Base-by-base conservation (phyloP, 306 rosid species). In the Dalbergia cochinchinensis region DNA sequence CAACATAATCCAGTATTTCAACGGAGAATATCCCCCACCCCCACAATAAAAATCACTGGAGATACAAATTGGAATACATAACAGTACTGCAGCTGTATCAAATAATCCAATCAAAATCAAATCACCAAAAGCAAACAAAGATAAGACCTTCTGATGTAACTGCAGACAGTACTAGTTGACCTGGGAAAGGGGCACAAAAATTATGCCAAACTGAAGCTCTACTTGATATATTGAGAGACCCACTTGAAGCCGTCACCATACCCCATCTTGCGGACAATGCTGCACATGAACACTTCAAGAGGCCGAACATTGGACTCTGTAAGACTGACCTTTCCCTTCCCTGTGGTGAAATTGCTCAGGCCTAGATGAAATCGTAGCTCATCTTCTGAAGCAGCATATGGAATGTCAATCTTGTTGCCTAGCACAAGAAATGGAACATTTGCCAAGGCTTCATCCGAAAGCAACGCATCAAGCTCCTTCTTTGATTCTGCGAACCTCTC, bases 241-340 rank as follows among this genome's bases (percentile, higher is more conserved):
- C 92, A 89, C 80, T 80, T 86, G 67, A 89, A 89, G 82, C 92
- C 92, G 18, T 89, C 92, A 0, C 92, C 92, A 13, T 89, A 89
- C 6, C 90, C 92, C 92, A 89, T 89, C 83, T 89, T 89, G 73
- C 90, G 90, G 73, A 89, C 88, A 66, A 89, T 84, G 76, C 92
- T 89, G 86, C 92, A 89, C 92, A 89, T 89, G 83, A 89, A 89
- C 55, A 89, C 92, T 74, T 89, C 90, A 12, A 89, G 85, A 41
- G 92, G 92, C 35, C 92, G 88, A 20, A 86, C 82, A 51, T 82
- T 86, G 70, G 90, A 68, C 69, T 86, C 92, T 0, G 69, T 72
- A 73, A 89, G 80, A 69, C 80, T 86, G 71, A 82, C 75, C 80
- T 86, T 86, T 65, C 90, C 92, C 79, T 89, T 89, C 5, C 92